Base-by-base conservation (phyloP, 2,329 filamentous ascomycete species). In the Aspergillus brasiliensis region DNA sequence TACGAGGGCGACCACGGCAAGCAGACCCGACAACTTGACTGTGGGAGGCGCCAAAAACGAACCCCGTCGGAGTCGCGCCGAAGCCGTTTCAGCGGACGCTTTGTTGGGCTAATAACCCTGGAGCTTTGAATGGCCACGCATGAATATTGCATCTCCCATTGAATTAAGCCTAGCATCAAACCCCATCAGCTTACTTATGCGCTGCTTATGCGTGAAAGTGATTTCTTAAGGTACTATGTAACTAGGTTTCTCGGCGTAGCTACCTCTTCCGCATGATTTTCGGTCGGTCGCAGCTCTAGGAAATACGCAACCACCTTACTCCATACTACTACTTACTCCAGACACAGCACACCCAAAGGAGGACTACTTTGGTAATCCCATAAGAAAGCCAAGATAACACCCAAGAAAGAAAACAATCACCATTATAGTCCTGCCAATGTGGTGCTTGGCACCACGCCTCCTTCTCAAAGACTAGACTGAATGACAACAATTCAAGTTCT, bases 1-100 rank as follows among this genome's bases (percentile, higher is more conserved):
- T 60, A 60, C 57, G 56, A 28, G 34, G 38, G 37, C 27, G 15
- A 49, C 48, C 21, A 56, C 60, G 54, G 59, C 59, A 62, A 56
- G 37, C 53, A 54, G 38, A 61, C 21, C 61, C 61, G 59, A 59
- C 47, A 44, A 38, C 34, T 51, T 34, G 57, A 52, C 15, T 21
- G 56, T 34, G 46, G 48, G 40, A 31, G 25, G 25, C 8, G 15
- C 31, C n/a, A n/a, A 34, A 34, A n/a, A 31, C 8, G 28, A 25
- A 28, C 34, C 19, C 47, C 23, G 46, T 34, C 55, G 47, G 47
- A 37, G 49, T 58, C 56, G 40, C 56, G 38, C 56, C 56, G 49
- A 58, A 53, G 49, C 56, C 38, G 55, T 57, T 46, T 55, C 52
- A 55, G 38, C 51, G 38, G 40, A 23, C 49, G 56, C 49, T 54